Evolutionary conservation across 805 yeast species (phyloP).

Genomic region (Kurtzmaniella fragi): DNA sequence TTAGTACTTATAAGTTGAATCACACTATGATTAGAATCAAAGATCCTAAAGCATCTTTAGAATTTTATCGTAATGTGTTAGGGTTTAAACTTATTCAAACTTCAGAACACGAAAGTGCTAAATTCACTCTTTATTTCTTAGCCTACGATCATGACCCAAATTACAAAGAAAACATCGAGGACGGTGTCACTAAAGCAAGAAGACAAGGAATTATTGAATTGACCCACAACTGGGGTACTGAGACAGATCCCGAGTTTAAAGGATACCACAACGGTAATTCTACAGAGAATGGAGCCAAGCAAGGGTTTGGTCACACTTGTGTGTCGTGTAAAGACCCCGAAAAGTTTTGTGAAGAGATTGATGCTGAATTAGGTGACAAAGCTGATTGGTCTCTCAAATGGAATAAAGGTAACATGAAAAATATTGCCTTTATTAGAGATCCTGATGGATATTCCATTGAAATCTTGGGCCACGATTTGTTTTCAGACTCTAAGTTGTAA

Average conservation of each 20-base stretch:
- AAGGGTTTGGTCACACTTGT: constrained; percentile 87
- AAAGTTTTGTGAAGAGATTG: constrained; percentile 49
- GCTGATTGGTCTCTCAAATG: constrained; percentile 55
- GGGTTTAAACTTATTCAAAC: constrained; percentile 74
- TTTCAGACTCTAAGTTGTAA: constrained; percentile 2
- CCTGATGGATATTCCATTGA: constrained; percentile 91
- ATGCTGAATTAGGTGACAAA: constrained; percentile 32
- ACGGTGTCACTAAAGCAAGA: constrained; percentile 24
- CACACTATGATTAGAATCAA: constrained; percentile 92
- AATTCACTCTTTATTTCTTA: constrained; percentile 82
- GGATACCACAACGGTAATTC: constrained; percentile 79
- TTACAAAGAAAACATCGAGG: constrained; percentile 36
- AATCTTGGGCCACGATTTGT: constrained; percentile 45
- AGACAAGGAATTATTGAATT: constrained; percentile 78
- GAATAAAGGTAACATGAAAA: constrained; percentile 51
- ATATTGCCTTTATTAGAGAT: constrained; percentile 71
- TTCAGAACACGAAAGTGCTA: constrained; percentile 56
- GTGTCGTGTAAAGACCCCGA: constrained; percentile 63
- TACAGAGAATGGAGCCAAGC: constrained; percentile 49
- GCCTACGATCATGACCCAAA: constrained; percentile 55
- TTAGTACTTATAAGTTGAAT: constrained; percentile 53
- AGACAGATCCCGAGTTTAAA: constrained; percentile 62
- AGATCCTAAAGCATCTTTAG: constrained; percentile 71
- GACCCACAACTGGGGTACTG: constrained; percentile 96
- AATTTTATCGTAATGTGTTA: constrained; percentile 71